Evolutionary conservation across 345 rosid species (phyloP).

Genomic region (Hypericum perforatum): DNA sequence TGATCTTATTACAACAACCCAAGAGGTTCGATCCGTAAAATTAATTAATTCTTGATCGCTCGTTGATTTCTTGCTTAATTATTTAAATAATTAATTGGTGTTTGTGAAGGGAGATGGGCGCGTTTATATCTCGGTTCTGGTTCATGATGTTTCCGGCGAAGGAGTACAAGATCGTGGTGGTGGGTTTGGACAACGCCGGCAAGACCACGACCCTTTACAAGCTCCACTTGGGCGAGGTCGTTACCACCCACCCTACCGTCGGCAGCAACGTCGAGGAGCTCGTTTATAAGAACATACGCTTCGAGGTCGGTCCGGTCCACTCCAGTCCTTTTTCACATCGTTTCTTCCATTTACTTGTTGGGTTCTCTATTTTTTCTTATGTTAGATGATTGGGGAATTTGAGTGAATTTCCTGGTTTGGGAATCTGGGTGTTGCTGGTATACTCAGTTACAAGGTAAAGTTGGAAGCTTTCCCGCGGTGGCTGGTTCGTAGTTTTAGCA

Average conservation of each 20-base stretch:
- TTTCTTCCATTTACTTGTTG: neutral
- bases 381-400: neutral
- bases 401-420: no score
- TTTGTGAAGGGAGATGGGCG: conserved; percentile 50
- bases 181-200: conserved; percentile 95
- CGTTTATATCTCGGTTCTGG: conserved; percentile 76
- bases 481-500: no score
- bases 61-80: no score
- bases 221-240: conserved; percentile 89
- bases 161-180: conserved; percentile 95
- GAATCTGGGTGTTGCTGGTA: no score
- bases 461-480: no score
- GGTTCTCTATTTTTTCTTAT: neutral
- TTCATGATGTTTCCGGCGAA: conserved; percentile 92
- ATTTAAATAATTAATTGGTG: no score
- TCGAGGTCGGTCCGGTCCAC: conserved; percentile 64
- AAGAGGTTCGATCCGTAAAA: no score
- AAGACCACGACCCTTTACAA: conserved; percentile 96
- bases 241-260: conserved; percentile 91
- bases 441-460: no score
- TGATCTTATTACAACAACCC: no score
- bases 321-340: conserved; percentile 10
- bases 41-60: no score
- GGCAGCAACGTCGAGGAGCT: conserved; percentile 97
- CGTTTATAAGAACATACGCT: conserved; percentile 86